Evolutionary conservation across 768 basidiomycete genomes (phyloP).

Genomic region (Gymnopilus junonius): DNA sequence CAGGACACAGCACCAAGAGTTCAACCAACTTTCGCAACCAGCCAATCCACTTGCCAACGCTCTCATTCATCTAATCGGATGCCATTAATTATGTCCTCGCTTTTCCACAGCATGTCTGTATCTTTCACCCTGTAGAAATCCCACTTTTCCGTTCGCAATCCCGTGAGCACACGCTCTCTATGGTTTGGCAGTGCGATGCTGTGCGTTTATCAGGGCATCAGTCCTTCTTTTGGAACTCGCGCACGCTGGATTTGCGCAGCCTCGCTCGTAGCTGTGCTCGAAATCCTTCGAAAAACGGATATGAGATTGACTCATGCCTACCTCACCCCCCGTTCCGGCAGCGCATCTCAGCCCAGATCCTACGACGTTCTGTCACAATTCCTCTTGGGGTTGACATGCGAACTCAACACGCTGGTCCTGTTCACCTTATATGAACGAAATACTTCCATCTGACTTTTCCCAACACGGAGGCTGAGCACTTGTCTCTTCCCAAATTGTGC

Average conservation of each 20-base stretch:
- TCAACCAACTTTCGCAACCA: neutral
- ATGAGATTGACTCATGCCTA: conserved; percentile 16
- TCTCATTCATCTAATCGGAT: neutral
- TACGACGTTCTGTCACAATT: conserved; percentile 9
- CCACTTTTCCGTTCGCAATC: neutral
- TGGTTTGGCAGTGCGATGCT: conserved; percentile 8
- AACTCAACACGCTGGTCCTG: conserved; percentile 20
- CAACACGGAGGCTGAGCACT: conserved; percentile 32
- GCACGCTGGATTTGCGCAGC: conserved; percentile 16
- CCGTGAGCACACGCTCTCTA: conserved; percentile 1
- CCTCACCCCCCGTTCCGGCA: conserved; percentile 16
- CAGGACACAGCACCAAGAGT: no score
- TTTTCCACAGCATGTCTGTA: neutral
- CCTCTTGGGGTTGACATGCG: conserved; percentile 19
- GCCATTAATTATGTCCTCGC: neutral
- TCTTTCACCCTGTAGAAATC: neutral
- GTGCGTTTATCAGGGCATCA: neutral
- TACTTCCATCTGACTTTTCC: conserved; percentile 30
- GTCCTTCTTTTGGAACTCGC: conserved; percentile 11
- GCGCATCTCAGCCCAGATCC: conserved; percentile 13
- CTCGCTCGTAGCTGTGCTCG: conserved; percentile 15
- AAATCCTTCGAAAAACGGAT: conserved; percentile 19
- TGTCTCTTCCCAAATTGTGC: conserved; percentile 18
- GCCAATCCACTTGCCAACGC: neutral
- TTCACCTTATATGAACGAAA: conserved; percentile 19